Base-by-base conservation (phyloP, 306 rosid genomes). In the Senna siamea region DNA sequence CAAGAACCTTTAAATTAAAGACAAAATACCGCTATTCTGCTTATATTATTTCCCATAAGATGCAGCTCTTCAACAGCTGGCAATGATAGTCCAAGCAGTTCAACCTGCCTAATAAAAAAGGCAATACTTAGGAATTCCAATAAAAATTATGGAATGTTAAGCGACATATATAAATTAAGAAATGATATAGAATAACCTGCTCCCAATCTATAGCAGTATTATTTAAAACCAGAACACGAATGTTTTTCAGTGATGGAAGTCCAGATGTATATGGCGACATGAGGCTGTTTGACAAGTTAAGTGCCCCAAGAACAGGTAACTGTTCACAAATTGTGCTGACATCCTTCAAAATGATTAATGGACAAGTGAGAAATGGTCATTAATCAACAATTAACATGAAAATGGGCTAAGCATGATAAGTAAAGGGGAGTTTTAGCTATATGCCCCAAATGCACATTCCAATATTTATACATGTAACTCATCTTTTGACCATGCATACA, bases 41-140 rank as follows among this genome's bases (percentile, higher is more conserved):
- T 89, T 70, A 92, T 88, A 50, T 76, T 78, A 83, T 92, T 94
- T 56, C 92, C 92, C 93, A 92, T 81, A 30, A 92, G 88, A 84
- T 94, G 97, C 64, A 92, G 91, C 81, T 94, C 99, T 84, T 91
- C 97, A 40, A 94, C 77, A 71, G 84, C 69, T 76, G 93, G 81
- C 68, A 94, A 81, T 20, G 93, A 83, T 26, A 68, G 80, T 64
- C 86, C 79, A 74, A 91, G 89, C 68, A 80, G 70, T 70, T 91
- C 96, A 78, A 94, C 92, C 97, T 94, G 85, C 73, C 83, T 82
- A 64, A 68, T 69, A 13, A 74, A 79, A 35, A 75, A 74, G 47
- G 75, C 50, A 69, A 72, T 44, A 73, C 58, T 62, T 69, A 78
- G 80, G 68, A 75, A 63, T 19, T 74, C 38, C 40, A 44, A 64